Conservation (phyloP, 257 asterid species). For the Nicotiana obtusifolia region DNA sequence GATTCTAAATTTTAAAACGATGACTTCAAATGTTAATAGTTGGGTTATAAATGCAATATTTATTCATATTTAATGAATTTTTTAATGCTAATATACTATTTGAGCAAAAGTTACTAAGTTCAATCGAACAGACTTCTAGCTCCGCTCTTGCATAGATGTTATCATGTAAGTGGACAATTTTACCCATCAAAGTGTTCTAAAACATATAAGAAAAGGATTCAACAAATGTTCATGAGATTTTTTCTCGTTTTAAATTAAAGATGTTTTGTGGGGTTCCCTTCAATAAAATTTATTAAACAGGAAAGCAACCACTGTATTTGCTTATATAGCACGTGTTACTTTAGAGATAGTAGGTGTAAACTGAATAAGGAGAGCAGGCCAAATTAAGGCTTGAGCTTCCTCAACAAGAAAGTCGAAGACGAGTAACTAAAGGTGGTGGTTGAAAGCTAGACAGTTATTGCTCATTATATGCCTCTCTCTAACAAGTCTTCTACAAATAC, state of each 20-base stretch:
- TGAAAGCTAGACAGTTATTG: slow-evolving; percentile 9
- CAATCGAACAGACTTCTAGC: too few relatives aligned
- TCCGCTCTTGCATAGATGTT: too few relatives aligned
- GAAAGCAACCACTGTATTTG: not conserved
- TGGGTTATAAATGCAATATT: too few relatives aligned
- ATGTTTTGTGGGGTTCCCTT: not conserved
- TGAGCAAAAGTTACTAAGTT: too few relatives aligned
- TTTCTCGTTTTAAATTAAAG: not conserved
- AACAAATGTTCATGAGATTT: not conserved
- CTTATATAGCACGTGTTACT: not conserved
- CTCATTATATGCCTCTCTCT: slow-evolving; percentile 1
- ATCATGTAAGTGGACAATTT: not conserved
- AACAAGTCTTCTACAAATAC: not conserved
- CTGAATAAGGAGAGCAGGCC: not conserved
- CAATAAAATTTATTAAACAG: not conserved
- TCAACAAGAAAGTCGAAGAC: not conserved
- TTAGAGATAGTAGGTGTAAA: not conserved
- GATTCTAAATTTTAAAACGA: too few relatives aligned
- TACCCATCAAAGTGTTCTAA: not conserved
- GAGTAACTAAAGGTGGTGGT: slow-evolving; percentile 7
- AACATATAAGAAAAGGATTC: not conserved
- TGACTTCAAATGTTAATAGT: too few relatives aligned
- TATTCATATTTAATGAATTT: too few relatives aligned
- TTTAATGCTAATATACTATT: too few relatives aligned
- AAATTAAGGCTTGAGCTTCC: not conserved